Evolutionary conservation across 371 early-diverging fungal species (phyloP).

Genomic region (Mortierella sp.): DNA sequence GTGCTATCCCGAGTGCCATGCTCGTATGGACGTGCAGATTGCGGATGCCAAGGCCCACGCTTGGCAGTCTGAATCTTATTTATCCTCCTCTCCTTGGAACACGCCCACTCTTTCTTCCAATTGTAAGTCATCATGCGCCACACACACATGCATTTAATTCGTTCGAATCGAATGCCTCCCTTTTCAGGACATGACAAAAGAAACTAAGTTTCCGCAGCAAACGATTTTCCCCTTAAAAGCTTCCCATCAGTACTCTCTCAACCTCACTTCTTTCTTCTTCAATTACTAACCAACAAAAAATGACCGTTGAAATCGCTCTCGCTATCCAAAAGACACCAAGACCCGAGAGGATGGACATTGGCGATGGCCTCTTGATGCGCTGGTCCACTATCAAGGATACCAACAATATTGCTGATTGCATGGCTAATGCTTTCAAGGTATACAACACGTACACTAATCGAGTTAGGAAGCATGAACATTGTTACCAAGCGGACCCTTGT

Average conservation of each 20-base stretch:
- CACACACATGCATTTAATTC: no score
- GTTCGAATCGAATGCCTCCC: no score
- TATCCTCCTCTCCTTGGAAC: no score
- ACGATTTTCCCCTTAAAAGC: background rate
- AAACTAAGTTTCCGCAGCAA: background rate
- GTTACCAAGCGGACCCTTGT: background rate
- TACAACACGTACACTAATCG: no score
- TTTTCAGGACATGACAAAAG: background rate
- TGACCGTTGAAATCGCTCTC: background rate
- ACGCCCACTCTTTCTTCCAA: no score
- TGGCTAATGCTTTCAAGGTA: constrained; percentile 39
- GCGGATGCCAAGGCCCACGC: no score
- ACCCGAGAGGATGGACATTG: constrained; percentile 33
- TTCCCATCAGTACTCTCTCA: no score
- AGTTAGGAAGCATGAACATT: background rate
- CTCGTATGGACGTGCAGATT: no score
- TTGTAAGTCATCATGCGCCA: no score
- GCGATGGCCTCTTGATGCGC: constrained; percentile 43
- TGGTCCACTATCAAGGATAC: constrained; percentile 33
- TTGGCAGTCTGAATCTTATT: no score
- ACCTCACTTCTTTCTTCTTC: background rate
- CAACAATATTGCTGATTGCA: constrained; percentile 21
- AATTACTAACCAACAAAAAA: background rate
- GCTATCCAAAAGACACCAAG: background rate
- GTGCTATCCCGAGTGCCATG: no score